phyloP scores from a whole-genome alignment of 352 stramenopile species.

The Phytopythium montanum region DNA sequence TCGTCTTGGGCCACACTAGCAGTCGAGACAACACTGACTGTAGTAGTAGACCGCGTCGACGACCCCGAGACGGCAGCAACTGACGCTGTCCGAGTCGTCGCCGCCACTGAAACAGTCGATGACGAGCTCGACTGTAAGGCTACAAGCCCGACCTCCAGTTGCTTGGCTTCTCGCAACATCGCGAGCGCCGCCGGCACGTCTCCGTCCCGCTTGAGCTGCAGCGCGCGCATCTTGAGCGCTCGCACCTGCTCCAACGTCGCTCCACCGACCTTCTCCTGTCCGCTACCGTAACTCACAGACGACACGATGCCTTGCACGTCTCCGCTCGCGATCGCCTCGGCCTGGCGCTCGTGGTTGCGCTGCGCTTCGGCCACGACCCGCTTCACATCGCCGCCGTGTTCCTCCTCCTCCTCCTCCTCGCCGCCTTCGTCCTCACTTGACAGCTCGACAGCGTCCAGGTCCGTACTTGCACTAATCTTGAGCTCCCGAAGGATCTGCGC shows the following conservation, averaged over 20 bases:
- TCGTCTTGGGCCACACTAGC: slow-evolving; percentile 3
- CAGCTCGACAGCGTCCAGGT: slow-evolving; percentile 22
- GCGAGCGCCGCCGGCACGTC: slow-evolving; percentile 47
- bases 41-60: neutral
- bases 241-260: slow-evolving; percentile 19
- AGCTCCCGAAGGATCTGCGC: slow-evolving; percentile 53
- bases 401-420: slow-evolving; percentile 18
- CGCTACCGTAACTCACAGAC: too few relatives aligned
- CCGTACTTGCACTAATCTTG: slow-evolving; percentile 23
- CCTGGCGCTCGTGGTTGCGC: slow-evolving; percentile 19
- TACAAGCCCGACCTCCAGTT: slow-evolving; percentile 32
- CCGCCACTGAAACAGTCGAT: neutral
- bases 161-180: slow-evolving; percentile 58
- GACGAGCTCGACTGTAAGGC: neutral
- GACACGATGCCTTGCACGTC: neutral
- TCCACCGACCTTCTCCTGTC: neutral
- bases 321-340: slow-evolving; percentile 11
- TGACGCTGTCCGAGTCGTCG: neutral
- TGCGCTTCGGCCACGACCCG: slow-evolving; percentile 30
- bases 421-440: slow-evolving; percentile 19
- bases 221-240: slow-evolving; percentile 46
- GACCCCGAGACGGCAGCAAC: slow-evolving; percentile 1
- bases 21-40: neutral
- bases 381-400: slow-evolving; percentile 33
- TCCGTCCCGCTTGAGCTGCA: slow-evolving; percentile 53